These are phyloP conservation scores for Scenedesmus sp. DNA, from an alignment of 163 green algal species.

Conservation along the genomic window DNA sequence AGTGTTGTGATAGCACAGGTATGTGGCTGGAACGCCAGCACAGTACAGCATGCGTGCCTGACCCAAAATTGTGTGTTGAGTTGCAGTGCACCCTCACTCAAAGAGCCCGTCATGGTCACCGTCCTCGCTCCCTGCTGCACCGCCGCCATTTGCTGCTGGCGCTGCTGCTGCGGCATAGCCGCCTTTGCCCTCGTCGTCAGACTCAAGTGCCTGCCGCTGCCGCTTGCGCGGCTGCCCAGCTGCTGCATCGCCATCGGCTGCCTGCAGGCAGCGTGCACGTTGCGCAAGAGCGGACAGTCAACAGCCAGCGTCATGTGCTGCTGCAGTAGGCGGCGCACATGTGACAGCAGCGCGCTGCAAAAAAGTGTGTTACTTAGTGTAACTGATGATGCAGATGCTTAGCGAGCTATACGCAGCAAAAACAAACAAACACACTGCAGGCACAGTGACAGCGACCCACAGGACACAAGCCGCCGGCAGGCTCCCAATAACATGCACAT, in stretches of 20 bases:
- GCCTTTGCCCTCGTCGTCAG: slow-evolving; percentile 36
- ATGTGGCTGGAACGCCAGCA: too few species aligned
- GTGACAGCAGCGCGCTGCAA: too few species aligned
- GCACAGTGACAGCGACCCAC: too few species aligned
- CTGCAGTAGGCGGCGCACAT: not conserved
- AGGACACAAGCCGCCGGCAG: too few species aligned
- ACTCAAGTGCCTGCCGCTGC: slow-evolving; percentile 31
- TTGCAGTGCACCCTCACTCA: not conserved
- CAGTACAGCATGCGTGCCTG: too few species aligned
- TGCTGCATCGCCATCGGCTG: not conserved
- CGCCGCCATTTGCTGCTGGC: not conserved
- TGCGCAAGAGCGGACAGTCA: not conserved
- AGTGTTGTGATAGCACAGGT: too few species aligned
- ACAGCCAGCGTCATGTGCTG: not conserved
- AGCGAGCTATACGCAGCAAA: too few species aligned
- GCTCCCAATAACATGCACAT: too few species aligned
- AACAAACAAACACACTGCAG: too few species aligned
- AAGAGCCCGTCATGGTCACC: slow-evolving; percentile 33
- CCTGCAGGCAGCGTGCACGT: not conserved
- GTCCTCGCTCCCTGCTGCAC: not conserved
- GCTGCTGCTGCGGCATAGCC: slow-evolving; percentile 7
- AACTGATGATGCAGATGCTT: too few species aligned
- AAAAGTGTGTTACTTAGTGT: too few species aligned
- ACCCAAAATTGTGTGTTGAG: too few species aligned
- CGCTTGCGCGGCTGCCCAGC: slow-evolving; percentile 34